Conservation (phyloP, 164 flowering plant genomes). For the Cinnamomum micranthum region DNA sequence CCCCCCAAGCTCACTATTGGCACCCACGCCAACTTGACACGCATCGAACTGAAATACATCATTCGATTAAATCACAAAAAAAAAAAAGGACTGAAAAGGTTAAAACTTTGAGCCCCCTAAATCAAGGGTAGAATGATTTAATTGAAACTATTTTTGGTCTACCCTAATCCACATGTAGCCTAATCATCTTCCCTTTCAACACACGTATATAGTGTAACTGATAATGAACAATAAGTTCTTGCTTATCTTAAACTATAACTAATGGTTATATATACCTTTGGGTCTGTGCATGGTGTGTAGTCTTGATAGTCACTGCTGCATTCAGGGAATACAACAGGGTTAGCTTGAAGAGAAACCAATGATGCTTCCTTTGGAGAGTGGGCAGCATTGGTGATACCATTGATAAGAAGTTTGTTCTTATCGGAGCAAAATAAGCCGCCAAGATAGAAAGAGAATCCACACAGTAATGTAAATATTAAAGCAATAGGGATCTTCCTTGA, state of each 20-base stretch:
- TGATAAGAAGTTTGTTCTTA: conserved; percentile 30
- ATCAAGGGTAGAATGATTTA: too few relatives aligned
- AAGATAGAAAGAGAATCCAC: conserved; percentile 93
- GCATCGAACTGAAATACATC: too few relatives aligned
- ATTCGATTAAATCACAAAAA: too few relatives aligned
- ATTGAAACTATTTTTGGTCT: too few relatives aligned
- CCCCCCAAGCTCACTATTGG: too few relatives aligned
- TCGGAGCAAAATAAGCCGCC: conserved; percentile 81
- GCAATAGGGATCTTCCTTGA: conserved; percentile 54
- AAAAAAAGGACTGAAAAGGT: too few relatives aligned
- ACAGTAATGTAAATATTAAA: conserved; percentile 55
- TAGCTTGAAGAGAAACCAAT: conserved; percentile 47
- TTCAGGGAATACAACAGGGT: conserved; percentile 53
- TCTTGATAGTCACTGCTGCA: conserved; percentile 81
- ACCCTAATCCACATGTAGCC: too few relatives aligned
- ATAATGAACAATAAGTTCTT: background rate
- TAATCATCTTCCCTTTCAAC: background rate
- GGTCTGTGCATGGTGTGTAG: conserved; percentile 98
- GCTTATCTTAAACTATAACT: background rate
- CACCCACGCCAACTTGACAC: too few relatives aligned
- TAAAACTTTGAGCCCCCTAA: too few relatives aligned
- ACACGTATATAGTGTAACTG: too few relatives aligned
- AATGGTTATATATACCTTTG: conserved; percentile 49
- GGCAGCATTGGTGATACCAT: conserved; percentile 24
- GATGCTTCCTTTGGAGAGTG: conserved; percentile 32